Evolutionary conservation across 176 grass and related monocot species (phyloP), one percentile per base, ranked within the genome.

Genomic region (Phoenix dactylifera): DNA sequence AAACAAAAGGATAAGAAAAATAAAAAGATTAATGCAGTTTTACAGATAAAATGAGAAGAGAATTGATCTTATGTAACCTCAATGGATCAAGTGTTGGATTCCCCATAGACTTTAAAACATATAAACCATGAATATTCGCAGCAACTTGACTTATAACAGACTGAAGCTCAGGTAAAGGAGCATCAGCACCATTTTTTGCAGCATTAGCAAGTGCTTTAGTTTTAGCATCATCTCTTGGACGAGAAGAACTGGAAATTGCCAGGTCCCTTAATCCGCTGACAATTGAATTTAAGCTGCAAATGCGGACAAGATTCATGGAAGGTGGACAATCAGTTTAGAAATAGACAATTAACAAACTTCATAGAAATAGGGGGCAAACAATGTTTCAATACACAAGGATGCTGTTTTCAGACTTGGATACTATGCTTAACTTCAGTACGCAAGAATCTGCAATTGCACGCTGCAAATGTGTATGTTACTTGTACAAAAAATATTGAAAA

Each of bases 231-330:
- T 79, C 86, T 72, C 77, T 89, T 59, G 74, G 83, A 14, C 74
- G 17, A 16, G 78, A 76, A 49, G 86, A 79, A 60, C 69, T 67
- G 65, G 73, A 74, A 59, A 53, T 79, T 70, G 86, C 77, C 56
- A 89, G 75, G 15, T 79, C 71, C 55, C 82, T 72, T 53, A 89
- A 76, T 51, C 74, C 86, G 55, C 75, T 59, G 63, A 85, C 25
- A 62, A 89, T 19, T 24, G 82, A 82, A 59, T 78, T 79, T 39
- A 85, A 20, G 57, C 86, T 89, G 54, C 65, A 77, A 63, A 54
- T 44, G 35, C 14, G 35, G 35, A 44, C 10, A 44, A 12, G 35
- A 44, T 44, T 14, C 35, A 44, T 0, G 3, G 35, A 44, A 44
- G 35, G 6, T 14, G 35, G 35, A 14, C 35, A 44, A 12, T 44